Base-by-base conservation (phyloP, 306 rosid genomes). In the Fagus sylvatica region DNA sequence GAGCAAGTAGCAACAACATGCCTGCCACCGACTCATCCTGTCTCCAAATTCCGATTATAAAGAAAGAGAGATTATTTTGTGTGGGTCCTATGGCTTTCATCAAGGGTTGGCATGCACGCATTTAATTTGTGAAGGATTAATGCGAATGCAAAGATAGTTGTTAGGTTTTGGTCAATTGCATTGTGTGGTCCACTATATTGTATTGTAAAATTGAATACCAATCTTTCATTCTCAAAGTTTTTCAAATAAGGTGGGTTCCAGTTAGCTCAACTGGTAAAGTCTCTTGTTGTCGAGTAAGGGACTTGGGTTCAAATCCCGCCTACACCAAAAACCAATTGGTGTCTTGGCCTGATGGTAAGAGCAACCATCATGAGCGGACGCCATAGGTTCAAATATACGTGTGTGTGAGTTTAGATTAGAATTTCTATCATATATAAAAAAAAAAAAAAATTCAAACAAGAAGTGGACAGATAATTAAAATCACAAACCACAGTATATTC, bases 401-500 rank as follows among this genome's bases (percentile, higher is more conserved):
- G n/a, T n/a, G n/a, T n/a, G n/a, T n/a, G n/a, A n/a, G n/a, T n/a
- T n/a, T n/a, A n/a, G n/a, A n/a, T n/a, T n/a, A n/a, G n/a, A n/a
- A n/a, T n/a, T n/a, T n/a, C n/a, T n/a, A n/a, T n/a, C 15, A 46
- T 4, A 10, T 46, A 10, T 10, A 8, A 2, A 46, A 0, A 10
- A 10, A 10, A 46, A n/a, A 30, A 32, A 6, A 22, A 78, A 48
- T 54, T 19, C 66, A 22, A 22, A 22, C 28, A 22, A 22, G 28
- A 22, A 22, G 28, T 22, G 28, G 37, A 28, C 16, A 46, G 56
- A 10, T 33, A 53, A 51, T n/a, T 46, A 77, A 75, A 65, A 81
- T 57, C 78, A 78, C 79, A 78, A 89, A 74, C 49, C 42, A 79
- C 66, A 77, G 78, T 84, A 84, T 85, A 88, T 90, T 85, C 89